A percentile compares a stretch with the other conserved stretches of the same genome.
These are phyloP conservation scores for Plenodomus biglobosus DNA, from an alignment of 2,329 filamentous ascomycete genomes.

Conservation along the genomic window DNA sequence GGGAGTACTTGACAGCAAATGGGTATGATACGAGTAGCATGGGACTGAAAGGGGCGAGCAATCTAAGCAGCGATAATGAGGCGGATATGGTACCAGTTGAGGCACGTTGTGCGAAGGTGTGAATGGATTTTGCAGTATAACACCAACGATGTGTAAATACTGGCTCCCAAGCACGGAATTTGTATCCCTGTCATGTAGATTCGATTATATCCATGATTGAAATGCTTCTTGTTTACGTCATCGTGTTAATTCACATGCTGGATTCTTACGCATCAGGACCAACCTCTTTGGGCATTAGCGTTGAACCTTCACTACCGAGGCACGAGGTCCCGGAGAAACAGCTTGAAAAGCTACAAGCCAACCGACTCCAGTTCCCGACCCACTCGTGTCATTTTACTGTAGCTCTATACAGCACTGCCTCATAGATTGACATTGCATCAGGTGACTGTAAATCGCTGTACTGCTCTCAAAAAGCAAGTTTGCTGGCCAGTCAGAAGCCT, in stretches of 20 bases:
- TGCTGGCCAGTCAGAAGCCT: neutral
- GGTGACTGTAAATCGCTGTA: neutral
- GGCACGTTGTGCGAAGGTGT: constrained; percentile 1
- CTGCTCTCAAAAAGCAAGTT: neutral
- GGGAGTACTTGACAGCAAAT: constrained; percentile 68
- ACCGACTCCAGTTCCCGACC: constrained; percentile 3
- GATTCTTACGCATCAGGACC: no score
- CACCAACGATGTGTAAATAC: no score
- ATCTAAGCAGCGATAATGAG: constrained; percentile 16
- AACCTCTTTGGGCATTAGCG: neutral
- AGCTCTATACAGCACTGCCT: neutral
- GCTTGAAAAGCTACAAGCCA: constrained; percentile 2
- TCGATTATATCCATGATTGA: no score
- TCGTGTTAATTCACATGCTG: neutral
- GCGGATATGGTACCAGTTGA: constrained; percentile 11
- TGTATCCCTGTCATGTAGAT: no score
- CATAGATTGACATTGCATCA: constrained; percentile 2
- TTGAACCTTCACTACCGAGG: neutral
- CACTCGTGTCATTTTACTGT: neutral
- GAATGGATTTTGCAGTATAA: neutral
- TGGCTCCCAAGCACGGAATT: no score
- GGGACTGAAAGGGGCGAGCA: constrained; percentile 41
- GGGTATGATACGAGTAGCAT: constrained; percentile 72
- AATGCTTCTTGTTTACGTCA: neutral
- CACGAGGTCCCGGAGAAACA: constrained; percentile 3